Evolutionary conservation across 2,329 filamentous ascomycete genomes (phyloP), one percentile per base, ranked within the genome.

Genomic region (Aspergillus sp.): DNA sequence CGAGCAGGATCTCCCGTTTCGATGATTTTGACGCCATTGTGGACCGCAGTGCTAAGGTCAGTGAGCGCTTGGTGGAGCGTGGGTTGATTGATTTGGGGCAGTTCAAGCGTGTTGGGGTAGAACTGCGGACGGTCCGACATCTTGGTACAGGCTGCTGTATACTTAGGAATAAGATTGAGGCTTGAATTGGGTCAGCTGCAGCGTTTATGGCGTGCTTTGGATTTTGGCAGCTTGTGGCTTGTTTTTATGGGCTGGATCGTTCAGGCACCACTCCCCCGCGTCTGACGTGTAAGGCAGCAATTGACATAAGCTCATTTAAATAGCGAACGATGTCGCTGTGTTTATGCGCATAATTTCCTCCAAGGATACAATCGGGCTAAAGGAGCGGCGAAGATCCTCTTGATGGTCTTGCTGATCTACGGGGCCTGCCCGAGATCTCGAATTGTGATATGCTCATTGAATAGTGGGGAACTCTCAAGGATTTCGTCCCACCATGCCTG

Each of bases 1-100:
- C 45, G 23, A 14, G 56, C 24, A 14, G 45, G 37, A 19, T 37
- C 21, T 14, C 7, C 21, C 4, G 19, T 15, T 21, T 58, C 50
- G 14, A 58, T 58, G 2, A 58, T n/a, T 8, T 44, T 33, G 15
- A 58, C 44, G 21, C 56, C 45, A 21, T 54, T 53, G 6, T 12
- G 31, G 11, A 58, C 50, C 4, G 56, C 56, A 1, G 15, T 39
- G 5, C 33, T 37, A 5, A 58, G 44, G 17, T 45, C 37, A 2
- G 12, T 4, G 11, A 54, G 50, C 2, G 31, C 27, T 4, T 15
- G n/a, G 15, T 17, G 19, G 2, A 58, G 56, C 1, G n/a, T n/a
- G 4, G 12, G 3, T 23, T 54, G 3, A n/a, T 44, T 27, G 15
- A 53, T 50, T 2, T 24, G 37, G 8, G 50, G 27, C 11, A 53